Conservation (phyloP, 768 basidiomycete species). For the Kwoniella sp. region DNA sequence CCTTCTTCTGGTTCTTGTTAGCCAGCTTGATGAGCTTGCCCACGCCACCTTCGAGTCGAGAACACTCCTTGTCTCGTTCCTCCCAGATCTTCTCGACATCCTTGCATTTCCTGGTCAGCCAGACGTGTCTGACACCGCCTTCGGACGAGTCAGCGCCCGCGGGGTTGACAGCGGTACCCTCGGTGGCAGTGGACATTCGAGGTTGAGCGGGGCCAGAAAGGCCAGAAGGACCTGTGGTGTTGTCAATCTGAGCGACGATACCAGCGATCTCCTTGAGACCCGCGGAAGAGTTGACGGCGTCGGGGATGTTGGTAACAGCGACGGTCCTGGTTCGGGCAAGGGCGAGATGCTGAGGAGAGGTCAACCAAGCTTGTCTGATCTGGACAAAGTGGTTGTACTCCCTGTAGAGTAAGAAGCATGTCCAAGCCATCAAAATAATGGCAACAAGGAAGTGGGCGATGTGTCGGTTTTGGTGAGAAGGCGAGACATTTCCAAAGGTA, state of each 20-base stretch:
- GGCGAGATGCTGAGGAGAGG: conserved; percentile 50
- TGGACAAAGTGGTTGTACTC: conserved; percentile 54
- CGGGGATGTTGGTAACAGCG: conserved; percentile 50
- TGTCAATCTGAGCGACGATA: conserved; percentile 36
- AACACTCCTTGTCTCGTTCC: conserved; percentile 53
- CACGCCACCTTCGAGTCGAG: conserved; percentile 54
- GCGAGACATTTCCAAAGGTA: conserved; percentile 55
- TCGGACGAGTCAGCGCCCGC: conserved; percentile 19
- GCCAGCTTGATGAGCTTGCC: conserved; percentile 52
- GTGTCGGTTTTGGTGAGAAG: conserved; percentile 40
- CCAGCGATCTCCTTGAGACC: conserved; percentile 49
- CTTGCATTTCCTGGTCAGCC: conserved; percentile 54
- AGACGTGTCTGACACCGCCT: conserved; percentile 47
- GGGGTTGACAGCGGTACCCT: conserved; percentile 27
- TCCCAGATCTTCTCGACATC: conserved; percentile 53
- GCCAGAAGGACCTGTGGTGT: conserved; percentile 23
- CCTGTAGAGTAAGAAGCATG: conserved; percentile 49
- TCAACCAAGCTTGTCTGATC: conserved; percentile 54
- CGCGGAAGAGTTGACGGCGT: conserved; percentile 44
- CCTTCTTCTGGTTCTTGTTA: conserved; percentile 55
- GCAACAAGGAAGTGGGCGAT: conserved; percentile 54
- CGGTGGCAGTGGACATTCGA: conserved; percentile 19
- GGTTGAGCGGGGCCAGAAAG: conserved; percentile 7
- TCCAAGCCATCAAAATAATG: conserved; percentile 53
- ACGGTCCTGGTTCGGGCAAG: conserved; percentile 53